Percentiles rank a stretch among this genome's conserved stretches.
These are phyloP conservation scores for Leptomonas seymouri DNA, from an alignment of 208 protist species.

Conservation along the genomic window DNA sequence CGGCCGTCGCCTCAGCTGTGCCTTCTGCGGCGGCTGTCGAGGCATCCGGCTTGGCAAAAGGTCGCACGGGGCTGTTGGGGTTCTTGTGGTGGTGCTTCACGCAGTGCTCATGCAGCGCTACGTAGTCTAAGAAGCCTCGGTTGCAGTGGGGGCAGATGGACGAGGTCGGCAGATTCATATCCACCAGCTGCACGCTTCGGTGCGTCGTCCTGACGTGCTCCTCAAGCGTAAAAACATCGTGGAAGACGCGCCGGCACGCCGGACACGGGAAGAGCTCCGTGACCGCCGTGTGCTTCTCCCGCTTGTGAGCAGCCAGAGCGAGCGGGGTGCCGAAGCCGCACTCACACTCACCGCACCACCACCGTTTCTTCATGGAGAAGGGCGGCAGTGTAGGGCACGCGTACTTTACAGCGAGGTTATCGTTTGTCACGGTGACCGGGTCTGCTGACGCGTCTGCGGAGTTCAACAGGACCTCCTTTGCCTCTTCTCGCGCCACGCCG, in stretches of 20 bases:
- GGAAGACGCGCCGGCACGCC: slow-evolving; percentile 79
- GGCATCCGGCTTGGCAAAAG: slow-evolving; percentile 24
- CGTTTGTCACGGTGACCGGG: too few species aligned
- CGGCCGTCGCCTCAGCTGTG: slow-evolving; percentile 11
- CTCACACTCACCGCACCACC: slow-evolving; percentile 87
- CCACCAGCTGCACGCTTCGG: slow-evolving; percentile 38
- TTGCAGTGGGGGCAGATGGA: slow-evolving; percentile 57
- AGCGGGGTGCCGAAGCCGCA: slow-evolving; percentile 60
- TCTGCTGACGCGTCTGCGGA: neutral
- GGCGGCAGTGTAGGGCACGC: slow-evolving; percentile 8
- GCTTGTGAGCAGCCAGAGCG: slow-evolving; percentile 59
- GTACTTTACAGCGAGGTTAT: neutral
- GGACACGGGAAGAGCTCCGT: slow-evolving; percentile 70
- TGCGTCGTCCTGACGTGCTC: slow-evolving; percentile 63
- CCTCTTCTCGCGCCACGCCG: neutral
- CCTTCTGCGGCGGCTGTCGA: neutral
- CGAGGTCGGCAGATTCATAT: slow-evolving; percentile 58
- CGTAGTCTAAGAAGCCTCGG: slow-evolving; percentile 59
- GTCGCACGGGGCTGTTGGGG: slow-evolving; percentile 39
- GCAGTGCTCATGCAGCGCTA: slow-evolving; percentile 63
- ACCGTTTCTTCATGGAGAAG: slow-evolving; percentile 34
- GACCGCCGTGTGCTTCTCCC: slow-evolving; percentile 52
- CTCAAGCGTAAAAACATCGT: slow-evolving; percentile 63
- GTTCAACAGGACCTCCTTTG: neutral
- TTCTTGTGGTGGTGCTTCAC: slow-evolving; percentile 78